Percentiles rank a stretch among this genome's conserved stretches.
phyloP scores from a whole-genome alignment of 2,329 filamentous ascomycete genomes.

The Pestalotiopsis sp. region DNA sequence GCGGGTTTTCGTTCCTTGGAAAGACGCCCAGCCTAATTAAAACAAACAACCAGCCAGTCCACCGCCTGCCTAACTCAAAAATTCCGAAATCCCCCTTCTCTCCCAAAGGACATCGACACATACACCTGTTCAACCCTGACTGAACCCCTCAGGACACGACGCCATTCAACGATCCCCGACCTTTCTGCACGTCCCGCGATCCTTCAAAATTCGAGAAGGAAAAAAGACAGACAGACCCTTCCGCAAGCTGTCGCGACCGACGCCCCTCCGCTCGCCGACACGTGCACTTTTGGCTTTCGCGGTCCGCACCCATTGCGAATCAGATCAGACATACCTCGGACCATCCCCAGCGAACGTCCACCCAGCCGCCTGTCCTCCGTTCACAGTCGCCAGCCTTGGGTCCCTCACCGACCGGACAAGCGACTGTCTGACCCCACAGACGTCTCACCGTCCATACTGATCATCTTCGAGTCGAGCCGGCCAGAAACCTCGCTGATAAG shows the following conservation, averaged over 20 bases:
- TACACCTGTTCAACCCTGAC: background rate
- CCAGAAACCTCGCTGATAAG: constrained; percentile 32
- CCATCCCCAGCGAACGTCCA: background rate
- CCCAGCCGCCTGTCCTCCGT: background rate
- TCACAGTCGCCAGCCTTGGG: background rate
- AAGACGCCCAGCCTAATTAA: background rate
- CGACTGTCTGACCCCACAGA: background rate
- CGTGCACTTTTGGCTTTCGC: background rate
- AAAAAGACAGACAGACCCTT: background rate
- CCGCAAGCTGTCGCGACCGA: background rate
- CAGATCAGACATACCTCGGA: background rate
- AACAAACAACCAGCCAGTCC: background rate
- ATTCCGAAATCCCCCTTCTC: background rate
- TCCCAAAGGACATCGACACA: background rate
- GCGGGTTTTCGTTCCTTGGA: background rate
- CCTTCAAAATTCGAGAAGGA: background rate
- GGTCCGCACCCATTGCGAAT: background rate
- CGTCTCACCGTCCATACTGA: background rate
- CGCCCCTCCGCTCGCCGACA: background rate
- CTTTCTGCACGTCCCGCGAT: background rate
- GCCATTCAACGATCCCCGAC: background rate
- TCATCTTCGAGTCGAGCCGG: constrained; percentile 22
- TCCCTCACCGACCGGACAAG: background rate
- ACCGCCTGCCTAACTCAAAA: constrained; percentile 14
- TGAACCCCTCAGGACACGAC: background rate